A percentile compares a stretch with the other conserved stretches of the same genome.
These are phyloP conservation scores for Torulaspora delbrueckii DNA, from an alignment of 805 yeast genomes.

Conservation along the genomic window DNA sequence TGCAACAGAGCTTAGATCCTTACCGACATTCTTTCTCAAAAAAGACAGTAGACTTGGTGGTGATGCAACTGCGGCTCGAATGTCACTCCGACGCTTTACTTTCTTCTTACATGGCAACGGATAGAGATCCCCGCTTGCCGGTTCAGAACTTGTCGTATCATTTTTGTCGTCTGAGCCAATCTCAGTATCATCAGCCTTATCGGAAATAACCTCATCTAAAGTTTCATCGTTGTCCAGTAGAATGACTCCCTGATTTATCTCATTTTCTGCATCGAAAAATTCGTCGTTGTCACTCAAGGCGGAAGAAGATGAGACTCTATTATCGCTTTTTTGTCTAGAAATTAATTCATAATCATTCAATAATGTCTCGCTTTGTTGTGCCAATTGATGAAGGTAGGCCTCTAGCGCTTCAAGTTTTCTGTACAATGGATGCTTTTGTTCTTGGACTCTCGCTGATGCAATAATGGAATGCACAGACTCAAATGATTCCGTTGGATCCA, in stretches of 20 bases:
- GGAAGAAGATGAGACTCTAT: constrained; percentile 20
- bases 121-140: constrained; percentile 41
- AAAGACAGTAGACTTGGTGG: constrained; percentile 83
- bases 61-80: constrained; percentile 51
- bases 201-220: constrained; percentile 4
- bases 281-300: constrained; percentile 45
- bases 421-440: constrained; percentile 25
- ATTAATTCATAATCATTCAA: constrained; percentile 17
- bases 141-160: constrained; percentile 2
- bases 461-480: constrained; percentile 6
- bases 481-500: constrained; percentile 6
- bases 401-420: constrained; percentile 25
- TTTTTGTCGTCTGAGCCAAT: constrained; percentile 4
- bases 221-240: constrained; percentile 41
- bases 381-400: constrained; percentile 18
- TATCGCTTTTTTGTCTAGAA: constrained; percentile 14
- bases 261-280: constrained; percentile 66
- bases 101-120: constrained; percentile 55
- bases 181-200: constrained; percentile 5
- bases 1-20: constrained; percentile 75
- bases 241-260: constrained; percentile 48
- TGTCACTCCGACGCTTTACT: constrained; percentile 52
- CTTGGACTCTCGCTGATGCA: neutral
- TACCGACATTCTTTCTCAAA: constrained; percentile 86
- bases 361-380: constrained; percentile 22